These are phyloP conservation scores for Aspergillus candidus DNA, from an alignment of 2,329 filamentous ascomycete genomes.

Conservation along the genomic window DNA sequence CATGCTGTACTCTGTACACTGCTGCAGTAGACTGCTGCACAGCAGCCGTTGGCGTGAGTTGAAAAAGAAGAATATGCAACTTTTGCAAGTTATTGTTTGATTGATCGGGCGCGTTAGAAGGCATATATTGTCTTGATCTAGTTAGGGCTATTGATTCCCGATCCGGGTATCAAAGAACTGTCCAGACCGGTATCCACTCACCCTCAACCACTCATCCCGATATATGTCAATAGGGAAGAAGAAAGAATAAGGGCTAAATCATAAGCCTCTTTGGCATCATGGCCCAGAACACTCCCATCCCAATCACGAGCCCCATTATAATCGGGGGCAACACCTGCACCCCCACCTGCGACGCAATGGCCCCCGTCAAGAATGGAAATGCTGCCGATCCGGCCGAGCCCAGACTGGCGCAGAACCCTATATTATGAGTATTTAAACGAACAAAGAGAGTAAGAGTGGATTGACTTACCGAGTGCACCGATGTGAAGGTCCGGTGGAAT, in stretches of 20 bases:
- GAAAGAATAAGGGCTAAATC: neutral
- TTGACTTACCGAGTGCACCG: conserved; percentile 18
- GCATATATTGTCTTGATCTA: no score
- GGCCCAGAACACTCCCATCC: conserved; percentile 18
- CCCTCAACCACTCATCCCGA: no score
- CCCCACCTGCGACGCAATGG: conserved; percentile 18
- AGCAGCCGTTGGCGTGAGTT: no score
- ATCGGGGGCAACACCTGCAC: conserved; percentile 22
- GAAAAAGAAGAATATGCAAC: no score
- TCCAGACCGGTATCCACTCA: no score
- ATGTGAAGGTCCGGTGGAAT: conserved; percentile 19
- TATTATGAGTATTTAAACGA: conserved; percentile 1
- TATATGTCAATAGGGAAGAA: no score
- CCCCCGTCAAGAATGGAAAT: conserved; percentile 21
- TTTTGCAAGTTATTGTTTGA: no score
- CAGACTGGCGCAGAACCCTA: conserved; percentile 20
- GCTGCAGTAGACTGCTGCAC: no score
- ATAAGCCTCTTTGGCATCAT: conserved; percentile 11
- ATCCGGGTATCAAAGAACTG: neutral
- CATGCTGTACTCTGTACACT: no score
- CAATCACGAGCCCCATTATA: conserved; percentile 17
- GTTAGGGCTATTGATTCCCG: no score
- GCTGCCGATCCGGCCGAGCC: conserved; percentile 19
- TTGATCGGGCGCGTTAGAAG: no score
- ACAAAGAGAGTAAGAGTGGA: neutral